A percentile compares a stretch with the other conserved stretches of the same genome.
Conservation (phyloP, 2,329 filamentous ascomycete species). For the Trichoderma atrobrunneum region DNA sequence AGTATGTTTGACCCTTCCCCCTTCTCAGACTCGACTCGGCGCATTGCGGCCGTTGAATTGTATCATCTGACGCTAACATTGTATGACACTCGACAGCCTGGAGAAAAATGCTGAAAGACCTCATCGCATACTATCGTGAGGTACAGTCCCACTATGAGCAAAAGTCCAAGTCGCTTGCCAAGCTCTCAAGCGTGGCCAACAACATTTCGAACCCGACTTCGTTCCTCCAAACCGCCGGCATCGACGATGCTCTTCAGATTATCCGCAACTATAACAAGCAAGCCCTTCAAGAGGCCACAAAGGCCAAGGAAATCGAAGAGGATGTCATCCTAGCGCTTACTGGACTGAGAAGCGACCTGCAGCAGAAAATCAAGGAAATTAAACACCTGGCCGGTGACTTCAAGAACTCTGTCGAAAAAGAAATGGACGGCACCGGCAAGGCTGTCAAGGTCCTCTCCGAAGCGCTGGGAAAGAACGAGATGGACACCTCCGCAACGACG, state of each 20-base stretch:
- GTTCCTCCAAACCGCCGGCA: conserved; percentile 77
- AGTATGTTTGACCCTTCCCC: conserved; percentile 49
- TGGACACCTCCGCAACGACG: conserved; percentile 67
- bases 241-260: conserved; percentile 81
- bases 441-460: conserved; percentile 81
- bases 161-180: conserved; percentile 75
- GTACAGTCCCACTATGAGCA: conserved; percentile 86
- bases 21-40: not conserved
- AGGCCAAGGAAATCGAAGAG: conserved; percentile 84
- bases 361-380: conserved; percentile 98
- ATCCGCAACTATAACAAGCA: conserved; percentile 80
- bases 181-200: conserved; percentile 79
- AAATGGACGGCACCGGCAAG: conserved; percentile 80
- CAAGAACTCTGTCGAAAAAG: conserved; percentile 93
- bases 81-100: conserved; percentile 59
- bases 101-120: conserved; percentile 91
- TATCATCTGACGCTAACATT: not conserved
- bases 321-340: conserved; percentile 88
- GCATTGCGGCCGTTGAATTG: not conserved
- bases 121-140: conserved; percentile 92
- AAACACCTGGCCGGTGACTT: conserved; percentile 91
- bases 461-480: conserved; percentile 72
- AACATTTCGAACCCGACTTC: conserved; percentile 71
- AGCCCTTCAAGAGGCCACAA: conserved; percentile 75
- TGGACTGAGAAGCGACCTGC: conserved; percentile 80